These are phyloP conservation scores for Podospora comata DNA, from an alignment of 495 filamentous ascomycete species.

Conservation along the genomic window DNA sequence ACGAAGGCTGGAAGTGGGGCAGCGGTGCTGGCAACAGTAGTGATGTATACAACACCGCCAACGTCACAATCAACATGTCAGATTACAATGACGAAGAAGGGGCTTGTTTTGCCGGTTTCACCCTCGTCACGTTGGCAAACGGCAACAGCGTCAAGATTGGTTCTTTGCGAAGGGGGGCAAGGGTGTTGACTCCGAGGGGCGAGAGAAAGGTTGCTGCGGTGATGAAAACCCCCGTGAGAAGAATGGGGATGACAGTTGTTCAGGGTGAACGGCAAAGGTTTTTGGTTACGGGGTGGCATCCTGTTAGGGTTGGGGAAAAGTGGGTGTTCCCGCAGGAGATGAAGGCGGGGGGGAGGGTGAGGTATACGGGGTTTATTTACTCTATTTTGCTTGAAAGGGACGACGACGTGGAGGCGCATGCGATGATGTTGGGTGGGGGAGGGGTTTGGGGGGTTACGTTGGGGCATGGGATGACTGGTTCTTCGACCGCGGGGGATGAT, in stretches of 20 bases:
- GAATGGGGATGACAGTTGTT: conserved; percentile 21
- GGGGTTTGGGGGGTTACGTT: conserved; percentile 44
- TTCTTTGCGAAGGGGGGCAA: conserved; percentile 31
- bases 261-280: conserved; percentile 8
- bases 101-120: conserved; percentile 40
- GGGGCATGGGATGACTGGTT: conserved; percentile 39
- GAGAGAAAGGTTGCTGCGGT: conserved; percentile 35
- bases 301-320: conserved; percentile 23
- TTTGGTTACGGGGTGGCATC: conserved; percentile 46
- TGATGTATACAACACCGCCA: background rate
- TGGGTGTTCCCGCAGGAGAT: conserved; percentile 41
- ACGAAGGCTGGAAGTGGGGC: background rate
- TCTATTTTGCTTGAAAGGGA: conserved; percentile 43
- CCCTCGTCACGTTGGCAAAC: conserved; percentile 33
- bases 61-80: background rate
- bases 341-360: conserved; percentile 17
- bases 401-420: conserved; percentile 37
- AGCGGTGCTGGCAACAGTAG: background rate
- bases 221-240: conserved; percentile 34
- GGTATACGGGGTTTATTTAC: conserved; percentile 42
- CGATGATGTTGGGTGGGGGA: conserved; percentile 34
- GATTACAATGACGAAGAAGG: background rate
- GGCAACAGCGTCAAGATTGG: conserved; percentile 19
- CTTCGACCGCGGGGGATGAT: conserved; percentile 17
- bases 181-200: conserved; percentile 40